Conservation (phyloP, 2,329 filamentous ascomycete species). For the Aureobasidium sp. region DNA sequence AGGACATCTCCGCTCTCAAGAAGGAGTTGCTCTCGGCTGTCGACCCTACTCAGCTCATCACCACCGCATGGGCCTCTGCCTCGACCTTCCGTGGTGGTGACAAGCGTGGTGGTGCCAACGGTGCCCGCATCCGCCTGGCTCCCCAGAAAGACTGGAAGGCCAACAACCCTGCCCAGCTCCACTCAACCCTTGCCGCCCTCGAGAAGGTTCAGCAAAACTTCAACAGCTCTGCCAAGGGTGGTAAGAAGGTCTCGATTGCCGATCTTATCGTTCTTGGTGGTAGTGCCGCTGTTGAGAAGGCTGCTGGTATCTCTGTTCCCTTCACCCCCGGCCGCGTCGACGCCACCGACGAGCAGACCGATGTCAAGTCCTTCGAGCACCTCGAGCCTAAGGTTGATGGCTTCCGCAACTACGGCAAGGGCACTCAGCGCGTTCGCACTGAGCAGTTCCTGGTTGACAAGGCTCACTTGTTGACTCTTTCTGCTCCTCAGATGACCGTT, state of each 20-base stretch:
- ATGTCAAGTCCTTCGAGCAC: constrained; percentile 55
- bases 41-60: constrained; percentile 54
- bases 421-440: constrained; percentile 51
- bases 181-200: constrained; percentile 53
- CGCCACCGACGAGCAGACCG: constrained; percentile 65
- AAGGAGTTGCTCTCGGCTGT: constrained; percentile 58
- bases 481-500: constrained; percentile 63
- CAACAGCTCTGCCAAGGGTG: constrained; percentile 45
- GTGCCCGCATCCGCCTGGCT: constrained; percentile 65
- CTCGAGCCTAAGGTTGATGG: constrained; percentile 65
- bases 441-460: constrained; percentile 67
- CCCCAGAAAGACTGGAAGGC: constrained; percentile 66
- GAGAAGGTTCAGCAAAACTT: constrained; percentile 61
- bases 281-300: constrained; percentile 64
- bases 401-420: constrained; percentile 71
- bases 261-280: constrained; percentile 74
- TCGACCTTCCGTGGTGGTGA: constrained; percentile 68
- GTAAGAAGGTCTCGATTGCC: constrained; percentile 70
- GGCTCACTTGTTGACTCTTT: constrained; percentile 62
- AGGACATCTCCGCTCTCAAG: constrained; percentile 61
- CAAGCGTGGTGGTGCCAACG: constrained; percentile 78
- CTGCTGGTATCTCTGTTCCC: constrained; percentile 56
- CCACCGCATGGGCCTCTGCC: constrained; percentile 61
- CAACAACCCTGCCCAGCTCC: constrained; percentile 64
- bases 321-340: constrained; percentile 69